Evolutionary conservation across 2,329 filamentous ascomycete genomes (phyloP), one percentile per base, ranked within the genome.

Genomic region (Mycogone perniciosa): DNA sequence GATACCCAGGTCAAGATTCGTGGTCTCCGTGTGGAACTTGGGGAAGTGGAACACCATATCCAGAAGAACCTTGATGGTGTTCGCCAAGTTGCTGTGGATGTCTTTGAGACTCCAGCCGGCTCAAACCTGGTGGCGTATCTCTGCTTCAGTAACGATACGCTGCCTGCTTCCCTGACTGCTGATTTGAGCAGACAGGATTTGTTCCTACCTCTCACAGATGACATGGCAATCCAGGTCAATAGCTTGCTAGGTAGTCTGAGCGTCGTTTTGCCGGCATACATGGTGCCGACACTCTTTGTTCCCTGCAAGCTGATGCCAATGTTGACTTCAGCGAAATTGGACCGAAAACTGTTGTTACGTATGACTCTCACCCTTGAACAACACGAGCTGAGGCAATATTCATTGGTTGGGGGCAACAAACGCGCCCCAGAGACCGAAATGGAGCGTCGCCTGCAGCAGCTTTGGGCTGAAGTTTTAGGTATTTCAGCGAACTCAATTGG

Each of bases 351-450:
- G 26, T 46, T 53, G n/a, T 44, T 31, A 29, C 11, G 31, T 2
- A 10, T 38, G 42, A 50, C 48, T 6, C 2, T 34, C 13, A 20
- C 9, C 2, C 48, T 52, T 6, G 35, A 33, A 13, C 43, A 39
- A 7, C 43, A 51, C 4, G 52, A 56, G 11, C 49, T 59, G 11
- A 50, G 45, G 10, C 26, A 48, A 29, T 56, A 59, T 43, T 56
- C 59, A 3, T 56, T 61, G 4, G 60, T 64, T 42, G 44, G 61
- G n/a, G 57, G 52, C n/a, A 54, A 49, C 31, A 55, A 50, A 30
- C 46, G 46, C 4, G 33, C 30, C 2, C 50, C 51, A 20, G 41
- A 47, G 31, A 56, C 58, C 4, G 55, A 57, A n/a, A 52, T 58
- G 13, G 57, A 62, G 31, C 57, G 26, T 13, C 38, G 30, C 2